phyloP scores from a whole-genome alignment of 768 basidiomycete genomes.

The Amanita subjunquillea region DNA sequence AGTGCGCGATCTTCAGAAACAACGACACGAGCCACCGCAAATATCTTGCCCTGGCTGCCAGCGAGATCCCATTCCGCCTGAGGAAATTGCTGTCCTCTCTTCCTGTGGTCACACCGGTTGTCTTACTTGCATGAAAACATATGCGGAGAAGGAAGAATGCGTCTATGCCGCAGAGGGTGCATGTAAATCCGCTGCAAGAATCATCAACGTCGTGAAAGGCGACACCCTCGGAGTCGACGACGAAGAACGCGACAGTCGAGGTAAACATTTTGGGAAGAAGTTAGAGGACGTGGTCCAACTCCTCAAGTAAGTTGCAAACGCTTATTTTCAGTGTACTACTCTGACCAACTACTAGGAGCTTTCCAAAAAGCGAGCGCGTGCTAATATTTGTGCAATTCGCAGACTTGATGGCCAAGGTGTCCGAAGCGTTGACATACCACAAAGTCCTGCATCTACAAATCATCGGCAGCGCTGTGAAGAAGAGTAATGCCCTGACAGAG shows the following conservation, averaged over 20 bases:
- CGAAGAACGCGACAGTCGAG: constrained; percentile 55
- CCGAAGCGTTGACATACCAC: constrained; percentile 65
- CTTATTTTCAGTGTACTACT: background rate
- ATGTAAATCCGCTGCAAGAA: constrained; percentile 73
- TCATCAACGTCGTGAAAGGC: constrained; percentile 74
- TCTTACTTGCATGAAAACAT: constrained; percentile 55
- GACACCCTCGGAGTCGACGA: constrained; percentile 77
- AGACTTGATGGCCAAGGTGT: constrained; percentile 87
- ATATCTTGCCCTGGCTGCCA: constrained; percentile 58
- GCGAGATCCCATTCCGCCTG: constrained; percentile 42
- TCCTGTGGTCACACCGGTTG: constrained; percentile 92
- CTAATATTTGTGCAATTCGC: constrained; percentile 95
- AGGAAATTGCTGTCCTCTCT: constrained; percentile 75
- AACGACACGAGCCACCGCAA: constrained; percentile 45
- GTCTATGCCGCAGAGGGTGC: constrained; percentile 58
- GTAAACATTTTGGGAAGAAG: constrained; percentile 77
- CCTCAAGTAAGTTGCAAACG: constrained; percentile 47
- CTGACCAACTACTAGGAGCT: constrained; percentile 36
- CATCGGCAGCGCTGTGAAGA: constrained; percentile 62
- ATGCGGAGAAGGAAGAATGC: constrained; percentile 74
- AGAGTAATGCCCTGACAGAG: constrained; percentile 73
- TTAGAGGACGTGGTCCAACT: constrained; percentile 66
- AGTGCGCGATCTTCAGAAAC: constrained; percentile 81
- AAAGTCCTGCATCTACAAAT: constrained; percentile 74
- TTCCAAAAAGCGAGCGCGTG: constrained; percentile 71